phyloP scores from a whole-genome alignment of 805 yeast species.

The Candida fluviatilis region DNA sequence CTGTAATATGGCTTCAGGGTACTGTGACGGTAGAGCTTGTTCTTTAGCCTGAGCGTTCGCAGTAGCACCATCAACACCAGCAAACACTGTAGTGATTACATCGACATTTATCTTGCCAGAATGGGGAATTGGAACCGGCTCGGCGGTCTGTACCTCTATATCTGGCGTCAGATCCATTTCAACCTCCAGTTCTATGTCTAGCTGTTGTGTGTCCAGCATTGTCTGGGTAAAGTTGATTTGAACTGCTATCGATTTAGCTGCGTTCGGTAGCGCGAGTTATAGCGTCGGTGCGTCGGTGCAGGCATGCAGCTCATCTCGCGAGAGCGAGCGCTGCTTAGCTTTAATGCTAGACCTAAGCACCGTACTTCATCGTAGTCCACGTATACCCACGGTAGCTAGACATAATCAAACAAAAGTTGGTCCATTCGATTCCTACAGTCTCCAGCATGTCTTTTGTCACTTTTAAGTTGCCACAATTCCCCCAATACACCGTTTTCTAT shows the following conservation, averaged over 20 bases:
- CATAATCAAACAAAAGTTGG: no score
- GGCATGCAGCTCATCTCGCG: no score
- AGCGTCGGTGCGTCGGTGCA: no score
- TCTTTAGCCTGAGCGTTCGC: not conserved
- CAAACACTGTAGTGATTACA: slow-evolving; percentile 6
- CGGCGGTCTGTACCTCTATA: not conserved
- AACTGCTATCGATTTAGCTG: no score
- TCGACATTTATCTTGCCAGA: slow-evolving; percentile 1
- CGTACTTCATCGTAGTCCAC: no score
- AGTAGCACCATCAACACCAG: not conserved
- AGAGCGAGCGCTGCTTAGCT: no score
- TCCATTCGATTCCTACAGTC: no score
- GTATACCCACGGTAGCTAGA: no score
- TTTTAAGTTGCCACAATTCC: slow-evolving; percentile 44
- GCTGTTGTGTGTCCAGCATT: no score
- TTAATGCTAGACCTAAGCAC: no score
- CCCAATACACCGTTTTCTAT: slow-evolving; percentile 30
- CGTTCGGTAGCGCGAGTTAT: no score
- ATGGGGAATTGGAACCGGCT: not conserved
- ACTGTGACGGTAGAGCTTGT: slow-evolving; percentile 5
- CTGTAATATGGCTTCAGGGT: slow-evolving; percentile 35
- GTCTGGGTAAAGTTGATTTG: no score
- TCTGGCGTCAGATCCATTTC: not conserved
- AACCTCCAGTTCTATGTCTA: not conserved
- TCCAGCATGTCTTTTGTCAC: not conserved